Percentiles rank a stretch among this genome's conserved stretches.
Evolutionary conservation across 345 rosid genomes (phyloP).

Genomic region (Melaleuca quinquenervia): DNA sequence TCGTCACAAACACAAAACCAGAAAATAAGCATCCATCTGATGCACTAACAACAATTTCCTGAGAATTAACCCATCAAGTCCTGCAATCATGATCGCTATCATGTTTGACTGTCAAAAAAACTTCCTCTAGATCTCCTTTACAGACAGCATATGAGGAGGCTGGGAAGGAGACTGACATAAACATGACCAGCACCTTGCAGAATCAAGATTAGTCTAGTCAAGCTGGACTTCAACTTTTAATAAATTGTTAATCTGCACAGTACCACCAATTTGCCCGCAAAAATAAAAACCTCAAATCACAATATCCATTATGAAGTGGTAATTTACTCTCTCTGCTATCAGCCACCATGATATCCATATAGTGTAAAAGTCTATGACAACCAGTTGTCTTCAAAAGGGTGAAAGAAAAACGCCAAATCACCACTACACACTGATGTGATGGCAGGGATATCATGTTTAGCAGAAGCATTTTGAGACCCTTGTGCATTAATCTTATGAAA

Average conservation of each 20-base stretch:
- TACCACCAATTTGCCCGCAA: neutral
- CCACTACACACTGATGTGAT: neutral
- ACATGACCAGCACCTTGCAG: neutral
- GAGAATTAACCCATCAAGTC: neutral
- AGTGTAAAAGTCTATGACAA: neutral
- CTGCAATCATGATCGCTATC: neutral
- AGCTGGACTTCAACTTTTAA: neutral
- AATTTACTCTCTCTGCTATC: neutral
- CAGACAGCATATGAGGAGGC: neutral
- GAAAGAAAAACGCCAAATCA: neutral
- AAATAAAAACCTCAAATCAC: neutral
- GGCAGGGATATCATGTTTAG: neutral
- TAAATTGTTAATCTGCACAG: neutral
- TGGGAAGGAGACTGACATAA: neutral
- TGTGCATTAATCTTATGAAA: neutral
- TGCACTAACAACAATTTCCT: neutral
- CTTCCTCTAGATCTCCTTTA: neutral
- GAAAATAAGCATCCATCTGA: neutral
- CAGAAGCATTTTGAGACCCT: neutral
- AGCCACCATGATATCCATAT: neutral
- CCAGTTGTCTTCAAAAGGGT: neutral
- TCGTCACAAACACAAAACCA: neutral
- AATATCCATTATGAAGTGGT: neutral
- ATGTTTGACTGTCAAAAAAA: neutral
- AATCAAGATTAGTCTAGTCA: neutral